Percentiles rank a stretch among this genome's conserved stretches.
phyloP scores from a whole-genome alignment of 2,329 filamentous ascomycete genomes.

The Ascochyta clinopodiicola region DNA sequence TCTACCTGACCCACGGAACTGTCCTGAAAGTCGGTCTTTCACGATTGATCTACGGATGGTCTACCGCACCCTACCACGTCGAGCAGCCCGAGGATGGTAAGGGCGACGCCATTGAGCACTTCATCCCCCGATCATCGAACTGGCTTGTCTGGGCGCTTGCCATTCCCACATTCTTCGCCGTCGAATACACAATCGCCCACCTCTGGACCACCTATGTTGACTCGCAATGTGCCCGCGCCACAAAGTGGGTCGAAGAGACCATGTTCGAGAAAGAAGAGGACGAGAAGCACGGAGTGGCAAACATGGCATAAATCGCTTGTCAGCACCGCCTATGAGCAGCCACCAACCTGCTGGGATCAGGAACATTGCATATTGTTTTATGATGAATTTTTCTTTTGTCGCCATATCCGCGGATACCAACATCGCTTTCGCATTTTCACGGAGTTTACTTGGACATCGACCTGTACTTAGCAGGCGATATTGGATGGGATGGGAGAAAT shows the following conservation, averaged over 20 bases:
- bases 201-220: constrained; percentile 62
- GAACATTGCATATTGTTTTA: constrained; percentile 6
- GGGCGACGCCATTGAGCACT: constrained; percentile 50
- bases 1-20: constrained; percentile 63
- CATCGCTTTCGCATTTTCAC: constrained; percentile 12
- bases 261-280: constrained; percentile 57
- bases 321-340: neutral
- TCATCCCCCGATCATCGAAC: constrained; percentile 50
- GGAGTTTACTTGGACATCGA: constrained; percentile 6
- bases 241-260: constrained; percentile 56
- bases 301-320: constrained; percentile 27
- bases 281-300: constrained; percentile 37
- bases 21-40: constrained; percentile 59
- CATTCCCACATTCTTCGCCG: constrained; percentile 55
- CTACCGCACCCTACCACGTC: constrained; percentile 51
- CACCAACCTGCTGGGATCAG: constrained; percentile 11
- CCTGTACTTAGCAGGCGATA: constrained; percentile 8
- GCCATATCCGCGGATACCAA: constrained; percentile 17
- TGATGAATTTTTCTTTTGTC: constrained; percentile 18
- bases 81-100: constrained; percentile 49
- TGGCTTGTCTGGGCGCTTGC: constrained; percentile 50
- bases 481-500: neutral
- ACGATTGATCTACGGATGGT: constrained; percentile 61
- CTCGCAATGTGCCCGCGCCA: constrained; percentile 56
- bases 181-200: constrained; percentile 57